These are phyloP conservation scores for Microsporum audouinii DNA, from an alignment of 2,329 filamentous ascomycete species.

Conservation along the genomic window DNA sequence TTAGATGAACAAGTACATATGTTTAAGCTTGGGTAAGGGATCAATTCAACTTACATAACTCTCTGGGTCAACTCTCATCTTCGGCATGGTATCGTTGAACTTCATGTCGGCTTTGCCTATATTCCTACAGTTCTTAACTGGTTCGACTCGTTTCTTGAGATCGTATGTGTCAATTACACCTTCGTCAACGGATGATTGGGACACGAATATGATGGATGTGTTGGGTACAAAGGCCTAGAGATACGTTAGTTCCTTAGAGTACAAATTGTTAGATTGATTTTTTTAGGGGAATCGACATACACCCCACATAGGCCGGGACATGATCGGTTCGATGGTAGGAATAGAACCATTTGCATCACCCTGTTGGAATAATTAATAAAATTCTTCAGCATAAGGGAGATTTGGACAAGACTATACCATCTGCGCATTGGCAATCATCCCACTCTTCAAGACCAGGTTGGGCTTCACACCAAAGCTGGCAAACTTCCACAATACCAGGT, in stretches of 20 bases:
- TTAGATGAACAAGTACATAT: neutral
- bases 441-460: slow-evolving; percentile 68
- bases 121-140: slow-evolving; percentile 62
- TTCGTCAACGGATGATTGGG: slow-evolving; percentile 54
- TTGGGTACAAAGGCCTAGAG: slow-evolving; percentile 44
- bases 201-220: slow-evolving; percentile 74
- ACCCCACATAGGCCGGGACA: slow-evolving; percentile 78
- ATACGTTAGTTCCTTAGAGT: neutral
- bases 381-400: neutral
- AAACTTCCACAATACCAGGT: slow-evolving; percentile 78
- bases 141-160: slow-evolving; percentile 66
- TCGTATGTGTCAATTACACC: slow-evolving; percentile 61
- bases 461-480: slow-evolving; percentile 83
- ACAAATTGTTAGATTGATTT: neutral
- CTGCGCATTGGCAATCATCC: slow-evolving; percentile 68
- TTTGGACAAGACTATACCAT: slow-evolving; percentile 51
- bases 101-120: slow-evolving; percentile 83
- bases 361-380: slow-evolving; percentile 29
- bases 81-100: slow-evolving; percentile 70
- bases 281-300: slow-evolving; percentile 20
- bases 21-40: neutral
- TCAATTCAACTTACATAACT: slow-evolving; percentile 49
- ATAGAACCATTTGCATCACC: slow-evolving; percentile 75
- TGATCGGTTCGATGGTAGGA: slow-evolving; percentile 73
- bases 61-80: slow-evolving; percentile 87